Base-by-base conservation (phyloP, 129 eudicot genomes). In the Ambrosia artemisiifolia region DNA sequence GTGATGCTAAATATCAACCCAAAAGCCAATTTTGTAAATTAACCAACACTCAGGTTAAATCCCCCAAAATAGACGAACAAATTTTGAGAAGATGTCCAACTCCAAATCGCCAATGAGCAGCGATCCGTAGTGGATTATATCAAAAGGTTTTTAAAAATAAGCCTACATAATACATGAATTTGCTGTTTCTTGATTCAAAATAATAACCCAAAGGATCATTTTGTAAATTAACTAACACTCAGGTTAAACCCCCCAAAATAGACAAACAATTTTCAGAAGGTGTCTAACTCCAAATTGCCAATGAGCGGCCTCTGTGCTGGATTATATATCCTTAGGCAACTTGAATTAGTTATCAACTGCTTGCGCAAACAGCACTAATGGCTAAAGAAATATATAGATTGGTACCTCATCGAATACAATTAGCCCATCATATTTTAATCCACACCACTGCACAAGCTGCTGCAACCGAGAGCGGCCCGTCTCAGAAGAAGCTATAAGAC, bases 401-500 rank as follows among this genome's bases (percentile, higher is more conserved):
- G 24, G 65, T 86, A 87, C 98, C 96, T 93, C 98, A 84, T 93
- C 98, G 83, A 93, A 90, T 72, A 93, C 77, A 61, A 93, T 65
- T 53, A 90, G 92, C 48, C 95, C 93, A 85, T 93, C 96, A 75
- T 67, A 87, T 28, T 85, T 83, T 51, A 71, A 75, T 60, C 96
- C 98, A 84, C 78, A 87, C 98, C 98, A 93, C 73, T 90, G 95
- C 73, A 84, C 96, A 85, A 93, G 98, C 74, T 93, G 96, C 69
- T 85, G 91, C 80, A 93, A 82, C 47, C 98, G 95, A 71, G 98
- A 85, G 56, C 88, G 90, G n/a, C 96, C 98, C 78, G 73, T 93
- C 84, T 93, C 98, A 20, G 96, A 89, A 71, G 98, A 93, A n/a
- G 98, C 95, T 77, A 93, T 93, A 74, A 89, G 98, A 77, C 96